Evolutionary conservation across 179 eudicot species (phyloP), one percentile per base, ranked within the genome.

Genomic region (Spinacia oleracea): DNA sequence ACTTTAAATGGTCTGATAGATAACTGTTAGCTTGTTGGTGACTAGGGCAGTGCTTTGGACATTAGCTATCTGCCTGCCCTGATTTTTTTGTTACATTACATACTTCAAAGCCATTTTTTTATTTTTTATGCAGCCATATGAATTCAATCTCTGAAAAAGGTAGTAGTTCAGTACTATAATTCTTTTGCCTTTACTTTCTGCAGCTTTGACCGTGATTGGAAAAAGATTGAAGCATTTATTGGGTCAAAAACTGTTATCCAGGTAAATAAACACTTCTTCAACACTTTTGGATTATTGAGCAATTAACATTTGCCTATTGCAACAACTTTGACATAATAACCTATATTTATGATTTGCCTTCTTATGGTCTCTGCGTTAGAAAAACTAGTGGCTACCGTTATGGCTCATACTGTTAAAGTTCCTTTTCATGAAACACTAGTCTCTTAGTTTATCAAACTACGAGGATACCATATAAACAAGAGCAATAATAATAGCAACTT

Each of bases 141-240:
- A 14, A 25, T 14, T 74, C 2, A 34, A 69, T 69, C 75, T 27
- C 15, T 75, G 29, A 6, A n/a, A 18, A 3, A 9, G 50, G 32
- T 20, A 58, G 51, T 66, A 38, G 21, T 82, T 25, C 9, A 48
- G 51, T 66, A 38, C 27, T 82, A n/a, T n/a, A 12, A 85, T 46
- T 55, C 23, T 9, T 23, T 7, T 43, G 31, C 25, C 73, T 79
- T 40, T n/a, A 14, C 67, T 59, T 58, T 80, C 60, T 71, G 53
- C 83, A 92, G 98, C 23, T 95, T 95, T 89, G 98, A 95, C 81
- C 98, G 98, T 82, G 98, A 95, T 75, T 95, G 98, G 98, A 93
- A 95, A 82, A 95, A 95, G 83, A 93, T 93, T 75, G 97, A 91
- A 85, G 97, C 98, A 81, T 95, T 90, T 86, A 77, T 95, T 72